Conservation (phyloP, 805 yeast genomes). For the Yarrowia sp. region DNA sequence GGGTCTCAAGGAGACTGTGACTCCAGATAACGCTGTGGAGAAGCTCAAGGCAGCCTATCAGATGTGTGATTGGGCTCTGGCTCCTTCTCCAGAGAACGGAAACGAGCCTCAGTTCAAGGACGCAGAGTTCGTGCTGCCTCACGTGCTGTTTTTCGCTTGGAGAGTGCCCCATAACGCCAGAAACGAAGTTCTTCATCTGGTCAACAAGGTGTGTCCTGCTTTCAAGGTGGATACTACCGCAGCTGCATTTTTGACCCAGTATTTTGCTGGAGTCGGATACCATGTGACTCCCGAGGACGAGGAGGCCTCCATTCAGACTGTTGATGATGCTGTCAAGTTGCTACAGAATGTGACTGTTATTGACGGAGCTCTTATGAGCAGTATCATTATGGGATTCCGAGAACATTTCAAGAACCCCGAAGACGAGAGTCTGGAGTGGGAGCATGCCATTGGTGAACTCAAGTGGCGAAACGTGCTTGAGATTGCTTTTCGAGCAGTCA, state of each 20-base stretch:
- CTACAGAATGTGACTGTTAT: not conserved
- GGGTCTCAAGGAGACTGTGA: not conserved
- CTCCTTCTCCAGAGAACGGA: constrained; percentile 8
- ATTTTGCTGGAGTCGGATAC: not conserved
- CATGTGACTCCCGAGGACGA: not conserved
- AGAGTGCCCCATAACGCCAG: not conserved
- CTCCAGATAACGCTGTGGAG: not conserved
- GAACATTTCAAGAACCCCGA: not conserved
- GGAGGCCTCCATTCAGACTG: not conserved
- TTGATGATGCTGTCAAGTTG: not conserved
- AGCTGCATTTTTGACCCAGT: not conserved
- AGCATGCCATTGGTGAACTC: not conserved
- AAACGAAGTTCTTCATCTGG: not conserved
- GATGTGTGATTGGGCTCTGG: constrained; percentile 20
- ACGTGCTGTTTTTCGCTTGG: constrained; percentile 13
- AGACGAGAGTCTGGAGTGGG: not conserved
- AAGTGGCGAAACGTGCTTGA: constrained; percentile 6
- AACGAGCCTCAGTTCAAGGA: constrained; percentile 16
- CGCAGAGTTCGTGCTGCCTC: not conserved
- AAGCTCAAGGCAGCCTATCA: constrained; percentile 1
- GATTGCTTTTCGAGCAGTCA: not conserved
- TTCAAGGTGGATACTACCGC: not conserved
- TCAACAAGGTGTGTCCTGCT: constrained; percentile 6
- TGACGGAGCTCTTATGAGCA: constrained; percentile 3
- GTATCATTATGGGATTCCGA: not conserved